Conservation (phyloP, 75 land plant genomes). For the Azolla pinnata region DNA sequence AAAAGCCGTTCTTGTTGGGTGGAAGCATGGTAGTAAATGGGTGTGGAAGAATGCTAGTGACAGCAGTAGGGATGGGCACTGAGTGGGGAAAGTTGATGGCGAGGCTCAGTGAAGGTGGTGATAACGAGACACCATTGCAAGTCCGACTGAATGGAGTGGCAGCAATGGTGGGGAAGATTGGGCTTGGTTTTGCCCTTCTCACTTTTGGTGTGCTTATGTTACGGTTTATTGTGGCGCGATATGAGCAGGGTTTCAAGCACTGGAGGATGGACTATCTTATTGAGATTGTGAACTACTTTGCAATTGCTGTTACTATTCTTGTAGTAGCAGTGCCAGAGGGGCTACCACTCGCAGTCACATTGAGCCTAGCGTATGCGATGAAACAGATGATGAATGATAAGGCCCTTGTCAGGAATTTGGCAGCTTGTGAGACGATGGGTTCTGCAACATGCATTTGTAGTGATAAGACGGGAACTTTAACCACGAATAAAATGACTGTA, state of each 20-base stretch:
- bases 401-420: constrained; percentile 83
- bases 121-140: constrained; percentile 87
- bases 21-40: constrained; percentile 84
- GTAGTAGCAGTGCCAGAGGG: constrained; percentile 98
- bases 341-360: constrained; percentile 82
- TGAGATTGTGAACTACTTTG: constrained; percentile 58
- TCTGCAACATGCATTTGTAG: constrained; percentile 85
- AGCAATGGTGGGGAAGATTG: constrained; percentile 71
- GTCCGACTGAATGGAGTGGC: constrained; percentile 86
- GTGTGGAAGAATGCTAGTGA: constrained; percentile 69
- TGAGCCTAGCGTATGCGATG: constrained; percentile 96
- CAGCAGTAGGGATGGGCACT: constrained; percentile 86
- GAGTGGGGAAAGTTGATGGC: constrained; percentile 89
- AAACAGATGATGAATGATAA: constrained; percentile 97
- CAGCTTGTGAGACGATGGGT: constrained; percentile 98
- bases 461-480: constrained; percentile 92
- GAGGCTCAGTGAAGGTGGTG: constrained; percentile 78
- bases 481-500: constrained; percentile 51
- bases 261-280: constrained; percentile 44
- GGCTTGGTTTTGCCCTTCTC: constrained; percentile 59
- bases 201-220: constrained; percentile 57
- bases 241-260: constrained; percentile 25
- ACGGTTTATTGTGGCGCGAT: constrained; percentile 31
- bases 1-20: constrained; percentile 67
- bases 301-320: constrained; percentile 79